Evolutionary conservation across 208 protist species (phyloP).

Genomic region (Leishmania lainsoni): DNA sequence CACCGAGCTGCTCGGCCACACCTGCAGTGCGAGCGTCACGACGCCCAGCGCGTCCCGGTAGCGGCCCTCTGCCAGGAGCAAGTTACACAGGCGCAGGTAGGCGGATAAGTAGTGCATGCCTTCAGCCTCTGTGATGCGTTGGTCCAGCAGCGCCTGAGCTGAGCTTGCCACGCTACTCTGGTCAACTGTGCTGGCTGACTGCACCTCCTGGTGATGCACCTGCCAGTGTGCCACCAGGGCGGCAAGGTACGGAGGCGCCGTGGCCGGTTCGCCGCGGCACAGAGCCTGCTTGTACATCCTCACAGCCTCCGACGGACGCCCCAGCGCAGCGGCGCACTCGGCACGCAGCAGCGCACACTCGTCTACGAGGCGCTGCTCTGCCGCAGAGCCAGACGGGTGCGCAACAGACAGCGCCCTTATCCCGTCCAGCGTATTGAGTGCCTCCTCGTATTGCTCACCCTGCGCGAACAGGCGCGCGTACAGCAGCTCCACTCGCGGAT

Average conservation of each 20-base stretch:
- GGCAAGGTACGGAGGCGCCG: slow-evolving; percentile 23
- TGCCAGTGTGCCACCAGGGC: slow-evolving; percentile 26
- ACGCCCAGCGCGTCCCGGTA: slow-evolving; percentile 82
- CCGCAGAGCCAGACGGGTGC: background rate
- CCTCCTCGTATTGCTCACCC: slow-evolving; percentile 70
- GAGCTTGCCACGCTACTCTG: background rate
- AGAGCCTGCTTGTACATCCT: slow-evolving; percentile 61
- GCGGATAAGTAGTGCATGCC: slow-evolving; percentile 16
- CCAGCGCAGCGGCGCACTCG: slow-evolving; percentile 58
- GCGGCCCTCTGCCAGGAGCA: slow-evolving; percentile 64
- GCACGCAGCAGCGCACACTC: slow-evolving; percentile 64
- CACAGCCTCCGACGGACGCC: slow-evolving; percentile 53
- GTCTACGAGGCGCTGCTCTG: slow-evolving; percentile 16
- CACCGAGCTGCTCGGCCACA: slow-evolving; percentile 72
- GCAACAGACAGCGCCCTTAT: slow-evolving; percentile 5
- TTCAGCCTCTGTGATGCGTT: slow-evolving; percentile 18
- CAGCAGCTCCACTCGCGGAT: slow-evolving; percentile 53
- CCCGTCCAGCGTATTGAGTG: slow-evolving; percentile 46
- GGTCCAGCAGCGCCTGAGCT: background rate
- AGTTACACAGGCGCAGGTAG: slow-evolving; percentile 82
- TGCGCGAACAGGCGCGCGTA: slow-evolving; percentile 81
- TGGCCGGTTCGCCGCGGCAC: slow-evolving; percentile 23
- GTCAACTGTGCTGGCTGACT: background rate
- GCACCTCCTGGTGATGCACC: background rate
- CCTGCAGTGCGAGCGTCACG: slow-evolving; percentile 65